phyloP scores from a whole-genome alignment of 805 yeast genomes.

The Starmerella etchellsii region DNA sequence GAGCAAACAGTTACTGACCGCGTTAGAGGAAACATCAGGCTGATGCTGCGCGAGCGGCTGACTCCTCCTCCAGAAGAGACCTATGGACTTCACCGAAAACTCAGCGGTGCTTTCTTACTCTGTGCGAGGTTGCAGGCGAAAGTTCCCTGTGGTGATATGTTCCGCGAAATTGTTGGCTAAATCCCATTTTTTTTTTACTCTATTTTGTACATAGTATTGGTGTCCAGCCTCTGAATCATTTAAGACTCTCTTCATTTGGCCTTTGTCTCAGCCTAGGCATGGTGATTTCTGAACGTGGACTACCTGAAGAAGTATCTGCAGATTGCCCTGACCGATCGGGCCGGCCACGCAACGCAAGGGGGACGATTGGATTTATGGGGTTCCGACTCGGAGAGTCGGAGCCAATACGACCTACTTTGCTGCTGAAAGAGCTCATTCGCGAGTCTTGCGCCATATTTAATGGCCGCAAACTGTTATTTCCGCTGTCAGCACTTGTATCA shows the following conservation, averaged over 20 bases:
- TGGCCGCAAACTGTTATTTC: slow-evolving; percentile 1
- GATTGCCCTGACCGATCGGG: too few relatives aligned
- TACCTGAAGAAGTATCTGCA: too few relatives aligned
- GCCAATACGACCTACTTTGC: too few relatives aligned
- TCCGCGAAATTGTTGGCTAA: slow-evolving; percentile 69
- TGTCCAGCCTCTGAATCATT: too few relatives aligned
- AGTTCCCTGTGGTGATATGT: slow-evolving; percentile 68
- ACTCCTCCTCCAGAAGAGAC: slow-evolving; percentile 99
- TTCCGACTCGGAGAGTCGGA: too few relatives aligned
- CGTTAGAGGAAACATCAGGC: slow-evolving; percentile 71
- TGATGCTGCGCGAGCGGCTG: slow-evolving; percentile 82
- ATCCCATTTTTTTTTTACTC: too few relatives aligned
- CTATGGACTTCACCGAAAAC: slow-evolving; percentile 86
- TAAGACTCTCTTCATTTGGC: too few relatives aligned
- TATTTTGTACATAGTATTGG: too few relatives aligned
- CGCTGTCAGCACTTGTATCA: background rate
- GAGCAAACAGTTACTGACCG: slow-evolving; percentile 88
- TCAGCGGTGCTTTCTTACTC: slow-evolving; percentile 83
- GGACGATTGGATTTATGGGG: too few relatives aligned
- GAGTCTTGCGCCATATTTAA: background rate
- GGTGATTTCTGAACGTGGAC: too few relatives aligned
- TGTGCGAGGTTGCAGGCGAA: slow-evolving; percentile 76
- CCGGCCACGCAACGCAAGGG: too few relatives aligned
- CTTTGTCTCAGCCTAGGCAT: too few relatives aligned
- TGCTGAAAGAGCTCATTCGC: background rate